Base-by-base conservation (phyloP, 805 yeast species). In the Sugiyamaella smithiae region DNA sequence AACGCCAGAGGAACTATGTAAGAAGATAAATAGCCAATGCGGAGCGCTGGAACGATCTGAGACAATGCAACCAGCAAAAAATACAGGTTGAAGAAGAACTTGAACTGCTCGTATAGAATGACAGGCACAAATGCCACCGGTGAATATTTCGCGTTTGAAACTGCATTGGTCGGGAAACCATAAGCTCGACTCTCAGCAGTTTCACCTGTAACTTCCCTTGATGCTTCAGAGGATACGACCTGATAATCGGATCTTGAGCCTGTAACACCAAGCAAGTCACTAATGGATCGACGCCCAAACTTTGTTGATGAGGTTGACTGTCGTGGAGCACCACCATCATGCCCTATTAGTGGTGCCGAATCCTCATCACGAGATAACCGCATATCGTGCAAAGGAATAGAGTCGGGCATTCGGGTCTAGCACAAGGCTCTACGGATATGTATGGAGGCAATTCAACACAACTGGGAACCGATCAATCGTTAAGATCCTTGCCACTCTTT, bases 1-100 rank as follows among this genome's bases (percentile, higher is more conserved):
- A 93, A 93, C 1, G 87, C 97, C 49, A 93, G 75, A 0, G 99
- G 99, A 7, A 90, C 97, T 17, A 95, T 76, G 64, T 93, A 93
- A 1, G 97, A 86, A 1, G 96, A 85, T 31, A 93, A 71, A 62
- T 91, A 93, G 9, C 99, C 99, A 29, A 93, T 93, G 57, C 97
- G 75, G 46, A 93, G 74, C 5, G 82, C 87, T 1, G 98, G 97
- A 19, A 93, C 75, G 1, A 84, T 84, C 68, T 93, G 99, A 4
- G 97, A 89, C 52, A 95, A 75, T 12, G 99, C 98, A 56, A 95
- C 99, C 17, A 95, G 62, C 45, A 95, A 70, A 64, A 93, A 93
- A 67, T 93, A 93, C 42, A 93, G 71, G 67, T 93, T 93, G 76
- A 89, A 93, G 68, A 93, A 93, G 66, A 93, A 91, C 70, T 90